phyloP scores from a whole-genome alignment of 2,329 filamentous ascomycete genomes.

The Alternaria panax region DNA sequence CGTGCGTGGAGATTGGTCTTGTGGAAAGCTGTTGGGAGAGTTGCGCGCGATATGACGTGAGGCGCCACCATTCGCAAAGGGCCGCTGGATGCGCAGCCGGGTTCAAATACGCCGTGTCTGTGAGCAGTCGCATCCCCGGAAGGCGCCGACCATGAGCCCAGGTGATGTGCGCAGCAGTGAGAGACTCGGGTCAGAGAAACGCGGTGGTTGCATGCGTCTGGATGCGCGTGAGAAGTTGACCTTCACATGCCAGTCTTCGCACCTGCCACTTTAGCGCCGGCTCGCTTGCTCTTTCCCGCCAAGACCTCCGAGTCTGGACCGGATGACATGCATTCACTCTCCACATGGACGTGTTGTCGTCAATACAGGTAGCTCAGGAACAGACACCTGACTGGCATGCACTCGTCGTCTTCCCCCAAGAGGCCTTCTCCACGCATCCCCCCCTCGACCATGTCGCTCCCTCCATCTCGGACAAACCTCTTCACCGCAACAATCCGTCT shows the following conservation, averaged over 20 bases:
- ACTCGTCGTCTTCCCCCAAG: background rate
- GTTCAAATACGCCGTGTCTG: constrained; percentile 2
- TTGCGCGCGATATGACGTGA: constrained; percentile 23
- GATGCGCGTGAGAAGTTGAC: constrained; percentile 7
- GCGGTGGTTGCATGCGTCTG: background rate
- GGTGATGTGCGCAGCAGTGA: background rate
- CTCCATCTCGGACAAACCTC: background rate
- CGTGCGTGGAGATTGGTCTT: constrained; percentile 4
- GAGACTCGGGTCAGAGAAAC: background rate
- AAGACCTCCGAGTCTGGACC: background rate
- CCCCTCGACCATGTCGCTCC: background rate
- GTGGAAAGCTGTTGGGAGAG: constrained; percentile 22
- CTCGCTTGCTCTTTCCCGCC: constrained; percentile 13
- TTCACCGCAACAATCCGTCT: background rate
- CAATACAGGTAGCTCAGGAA: background rate
- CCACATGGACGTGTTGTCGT: background rate
- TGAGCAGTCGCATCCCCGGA: constrained; percentile 24
- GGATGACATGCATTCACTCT: constrained; percentile 1
- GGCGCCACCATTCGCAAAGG: constrained; percentile 13
- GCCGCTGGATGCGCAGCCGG: background rate
- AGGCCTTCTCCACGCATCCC: background rate
- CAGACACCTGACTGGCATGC: no score
- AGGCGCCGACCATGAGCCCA: constrained; percentile 9
- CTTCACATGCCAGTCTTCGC: constrained; percentile 8
- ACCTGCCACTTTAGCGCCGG: constrained; percentile 7